Percentiles rank a stretch among this genome's conserved stretches.
Conservation (phyloP, 768 basidiomycete species). For the Guyanaporus albipodus region DNA sequence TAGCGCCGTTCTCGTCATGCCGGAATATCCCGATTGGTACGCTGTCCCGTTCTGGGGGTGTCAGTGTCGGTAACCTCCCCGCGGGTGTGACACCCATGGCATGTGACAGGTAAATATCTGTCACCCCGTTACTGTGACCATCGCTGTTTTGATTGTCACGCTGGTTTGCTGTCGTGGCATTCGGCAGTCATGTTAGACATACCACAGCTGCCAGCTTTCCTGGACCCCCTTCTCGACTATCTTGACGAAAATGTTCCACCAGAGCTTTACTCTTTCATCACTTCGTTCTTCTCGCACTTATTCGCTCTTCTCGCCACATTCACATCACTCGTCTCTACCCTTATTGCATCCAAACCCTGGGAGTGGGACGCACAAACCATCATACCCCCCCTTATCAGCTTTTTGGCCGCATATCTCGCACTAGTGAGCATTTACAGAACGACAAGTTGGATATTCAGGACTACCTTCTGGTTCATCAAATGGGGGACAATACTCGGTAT, state of each 20-base stretch:
- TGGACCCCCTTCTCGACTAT: constrained; percentile 53
- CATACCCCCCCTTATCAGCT: constrained; percentile 68
- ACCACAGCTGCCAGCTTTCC: constrained; percentile 40
- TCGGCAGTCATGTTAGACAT: constrained; percentile 26
- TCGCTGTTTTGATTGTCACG: constrained; percentile 15
- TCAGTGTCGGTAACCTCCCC: constrained; percentile 6
- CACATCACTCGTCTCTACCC: constrained; percentile 42
- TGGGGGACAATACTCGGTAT: constrained; percentile 64
- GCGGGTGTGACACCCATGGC: constrained; percentile 7
- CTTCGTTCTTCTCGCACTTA: constrained; percentile 49
- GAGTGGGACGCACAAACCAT: constrained; percentile 67
- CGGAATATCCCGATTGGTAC: constrained; percentile 29
- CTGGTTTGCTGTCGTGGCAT: constrained; percentile 19
- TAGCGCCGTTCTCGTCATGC: constrained; percentile 7
- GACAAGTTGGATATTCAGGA: constrained; percentile 68
- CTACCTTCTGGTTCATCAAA: constrained; percentile 66
- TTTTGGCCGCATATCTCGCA: constrained; percentile 71
- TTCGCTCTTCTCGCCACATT: constrained; percentile 50
- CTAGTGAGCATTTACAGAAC: constrained; percentile 77
- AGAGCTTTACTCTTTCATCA: constrained; percentile 49
- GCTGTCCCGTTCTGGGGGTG: constrained; percentile 3
- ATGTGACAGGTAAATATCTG: constrained; percentile 15
- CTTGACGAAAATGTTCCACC: constrained; percentile 53
- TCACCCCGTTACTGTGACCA: constrained; percentile 15
- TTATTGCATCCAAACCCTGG: constrained; percentile 49